Evolutionary conservation across 257 asterid species (phyloP).

Genomic region (Anisodus tanguticus): DNA sequence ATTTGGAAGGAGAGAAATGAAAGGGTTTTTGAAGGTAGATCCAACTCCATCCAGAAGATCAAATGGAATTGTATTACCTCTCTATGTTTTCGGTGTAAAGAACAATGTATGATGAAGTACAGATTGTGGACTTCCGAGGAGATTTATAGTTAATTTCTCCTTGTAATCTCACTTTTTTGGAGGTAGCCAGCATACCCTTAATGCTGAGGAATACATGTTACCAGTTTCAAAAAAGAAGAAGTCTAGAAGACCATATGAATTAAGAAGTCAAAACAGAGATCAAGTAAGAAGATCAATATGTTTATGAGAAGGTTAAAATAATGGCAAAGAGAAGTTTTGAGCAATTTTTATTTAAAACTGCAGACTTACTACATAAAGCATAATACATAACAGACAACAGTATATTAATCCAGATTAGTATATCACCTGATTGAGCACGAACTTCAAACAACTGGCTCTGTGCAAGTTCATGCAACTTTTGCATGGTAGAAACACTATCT

Average conservation of each 20-base stretch:
- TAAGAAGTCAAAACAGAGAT: conserved; percentile 10
- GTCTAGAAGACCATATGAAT: conserved; percentile 20
- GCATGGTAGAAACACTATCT: conserved; percentile 95
- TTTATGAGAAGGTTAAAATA: not conserved
- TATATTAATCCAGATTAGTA: conserved; percentile 15
- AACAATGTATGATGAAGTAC: too few species aligned
- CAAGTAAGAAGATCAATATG: conserved; percentile 14
- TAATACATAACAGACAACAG: not conserved
- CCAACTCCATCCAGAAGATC: too few species aligned
- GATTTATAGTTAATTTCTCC: too few species aligned
- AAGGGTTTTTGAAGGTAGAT: too few species aligned
- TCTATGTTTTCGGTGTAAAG: too few species aligned
- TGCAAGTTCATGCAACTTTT: conserved; percentile 94
- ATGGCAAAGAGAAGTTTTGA: not conserved
- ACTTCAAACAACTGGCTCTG: conserved; percentile 97
- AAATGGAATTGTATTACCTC: too few species aligned
- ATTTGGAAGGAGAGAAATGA: too few species aligned
- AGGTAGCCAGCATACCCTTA: too few species aligned
- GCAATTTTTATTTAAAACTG: not conserved
- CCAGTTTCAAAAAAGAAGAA: too few species aligned
- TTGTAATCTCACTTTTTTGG: too few species aligned
- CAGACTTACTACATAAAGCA: not conserved
- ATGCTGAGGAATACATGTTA: too few species aligned
- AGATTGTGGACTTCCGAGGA: too few species aligned
- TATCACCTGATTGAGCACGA: conserved; percentile 96